These are phyloP conservation scores for Colletotrichum nymphaeae DNA, from an alignment of 2,329 filamentous ascomycete genomes.

Conservation along the genomic window DNA sequence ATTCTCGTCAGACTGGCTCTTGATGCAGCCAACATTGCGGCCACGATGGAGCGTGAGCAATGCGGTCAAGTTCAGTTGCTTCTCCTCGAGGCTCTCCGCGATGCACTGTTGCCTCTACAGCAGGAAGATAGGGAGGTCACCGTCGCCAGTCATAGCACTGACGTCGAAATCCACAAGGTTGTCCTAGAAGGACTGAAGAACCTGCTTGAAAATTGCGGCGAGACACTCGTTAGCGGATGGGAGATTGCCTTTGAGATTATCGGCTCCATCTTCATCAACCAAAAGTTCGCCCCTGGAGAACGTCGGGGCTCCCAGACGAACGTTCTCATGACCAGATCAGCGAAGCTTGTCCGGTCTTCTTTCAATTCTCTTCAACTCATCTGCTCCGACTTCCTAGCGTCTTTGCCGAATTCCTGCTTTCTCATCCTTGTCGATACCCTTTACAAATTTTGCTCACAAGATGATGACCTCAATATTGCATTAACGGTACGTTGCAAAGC, in stretches of 20 bases:
- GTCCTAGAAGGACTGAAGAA: conserved; percentile 83
- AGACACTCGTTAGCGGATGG: conserved; percentile 87
- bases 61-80: conserved; percentile 76
- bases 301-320: conserved; percentile 43
- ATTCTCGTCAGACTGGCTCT: conserved; percentile 70
- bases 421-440: conserved; percentile 86
- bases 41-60: conserved; percentile 60
- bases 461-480: conserved; percentile 94
- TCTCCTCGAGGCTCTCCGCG: conserved; percentile 74
- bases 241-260: conserved; percentile 87
- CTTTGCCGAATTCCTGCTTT: conserved; percentile 77
- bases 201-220: conserved; percentile 88
- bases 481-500: conserved; percentile 74
- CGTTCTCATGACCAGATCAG: conserved; percentile 68
- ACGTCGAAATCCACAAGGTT: conserved; percentile 84
- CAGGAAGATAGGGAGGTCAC: conserved; percentile 62
- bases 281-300: conserved; percentile 47
- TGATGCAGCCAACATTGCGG: conserved; percentile 68
- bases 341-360: conserved; percentile 83
- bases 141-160: conserved; percentile 70
- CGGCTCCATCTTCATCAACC: conserved; percentile 77
- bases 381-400: conserved; percentile 90
- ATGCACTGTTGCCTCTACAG: conserved; percentile 70
- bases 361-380: conserved; percentile 93
- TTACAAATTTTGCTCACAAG: conserved; percentile 88